phyloP scores from a whole-genome alignment of 495 filamentous ascomycete species.

The Bathelium albidoporum region DNA sequence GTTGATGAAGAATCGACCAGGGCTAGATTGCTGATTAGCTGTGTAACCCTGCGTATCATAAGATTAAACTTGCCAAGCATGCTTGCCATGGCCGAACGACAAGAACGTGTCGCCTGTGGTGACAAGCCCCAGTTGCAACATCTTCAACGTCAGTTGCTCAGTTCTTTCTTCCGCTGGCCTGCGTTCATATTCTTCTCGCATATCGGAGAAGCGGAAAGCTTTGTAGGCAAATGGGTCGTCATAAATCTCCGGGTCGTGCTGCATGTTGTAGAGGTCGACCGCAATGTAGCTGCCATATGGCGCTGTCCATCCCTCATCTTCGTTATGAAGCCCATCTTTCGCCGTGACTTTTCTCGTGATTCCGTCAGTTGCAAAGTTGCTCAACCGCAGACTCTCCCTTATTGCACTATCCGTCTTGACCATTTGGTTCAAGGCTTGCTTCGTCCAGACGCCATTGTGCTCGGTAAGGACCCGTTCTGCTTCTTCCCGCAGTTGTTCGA shows the following conservation, averaged over 20 bases:
- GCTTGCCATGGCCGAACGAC: slow-evolving; percentile 28
- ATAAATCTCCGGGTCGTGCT: slow-evolving; percentile 34
- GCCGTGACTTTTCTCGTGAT: slow-evolving; percentile 34
- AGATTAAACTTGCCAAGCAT: slow-evolving; percentile 30
- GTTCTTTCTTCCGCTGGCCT: background rate
- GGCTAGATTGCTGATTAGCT: slow-evolving; percentile 13
- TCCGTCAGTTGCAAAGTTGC: slow-evolving; percentile 33
- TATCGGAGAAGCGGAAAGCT: slow-evolving; percentile 31
- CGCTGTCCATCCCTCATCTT: slow-evolving; percentile 29
- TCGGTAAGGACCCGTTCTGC: slow-evolving; percentile 5
- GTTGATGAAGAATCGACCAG: slow-evolving; percentile 35
- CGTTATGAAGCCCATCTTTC: slow-evolving; percentile 24
- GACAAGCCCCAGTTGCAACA: slow-evolving; percentile 5
- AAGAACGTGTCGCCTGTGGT: slow-evolving; percentile 4
- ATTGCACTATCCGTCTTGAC: slow-evolving; percentile 35
- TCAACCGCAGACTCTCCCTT: slow-evolving; percentile 35
- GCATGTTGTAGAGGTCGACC: slow-evolving; percentile 30
- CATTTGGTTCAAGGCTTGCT: slow-evolving; percentile 21
- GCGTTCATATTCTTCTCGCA: slow-evolving; percentile 7
- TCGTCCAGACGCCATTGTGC: slow-evolving; percentile 9
- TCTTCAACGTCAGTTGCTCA: background rate
- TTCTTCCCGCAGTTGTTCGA: slow-evolving; percentile 10
- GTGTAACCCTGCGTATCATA: background rate
- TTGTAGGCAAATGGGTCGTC: slow-evolving; percentile 26
- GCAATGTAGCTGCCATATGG: slow-evolving; percentile 33